Evolutionary conservation across 2,329 filamentous ascomycete species (phyloP).

Genomic region (Cladobotryum mycophilum): DNA sequence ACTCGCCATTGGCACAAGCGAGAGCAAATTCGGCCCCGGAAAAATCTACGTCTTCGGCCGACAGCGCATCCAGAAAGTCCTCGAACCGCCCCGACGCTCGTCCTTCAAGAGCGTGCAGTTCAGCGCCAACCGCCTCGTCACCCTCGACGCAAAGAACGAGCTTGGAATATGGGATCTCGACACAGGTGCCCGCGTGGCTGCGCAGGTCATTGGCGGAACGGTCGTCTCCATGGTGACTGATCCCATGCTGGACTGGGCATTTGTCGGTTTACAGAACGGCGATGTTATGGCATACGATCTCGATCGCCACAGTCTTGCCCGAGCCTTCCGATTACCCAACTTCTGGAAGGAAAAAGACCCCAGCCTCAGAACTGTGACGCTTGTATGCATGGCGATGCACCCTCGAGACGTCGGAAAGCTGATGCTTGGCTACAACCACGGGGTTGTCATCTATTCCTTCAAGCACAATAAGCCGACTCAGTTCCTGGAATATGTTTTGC

Average conservation of each 20-base stretch:
- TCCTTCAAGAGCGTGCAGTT: constrained; percentile 78
- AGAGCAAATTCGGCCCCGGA: constrained; percentile 77
- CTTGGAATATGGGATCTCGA: constrained; percentile 77
- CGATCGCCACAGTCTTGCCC: constrained; percentile 63
- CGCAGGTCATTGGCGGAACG: constrained; percentile 69
- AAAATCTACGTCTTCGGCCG: constrained; percentile 87
- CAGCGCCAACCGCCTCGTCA: constrained; percentile 77
- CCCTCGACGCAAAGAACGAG: constrained; percentile 80
- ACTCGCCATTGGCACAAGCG: constrained; percentile 82
- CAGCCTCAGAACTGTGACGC: constrained; percentile 49
- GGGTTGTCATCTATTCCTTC: constrained; percentile 87
- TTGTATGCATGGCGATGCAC: constrained; percentile 79
- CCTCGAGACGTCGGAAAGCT: constrained; percentile 88
- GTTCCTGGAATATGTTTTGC: constrained; percentile 78
- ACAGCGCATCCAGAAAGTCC: constrained; percentile 68
- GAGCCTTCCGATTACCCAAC: constrained; percentile 78
- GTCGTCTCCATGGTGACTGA: constrained; percentile 73
- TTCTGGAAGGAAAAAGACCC: constrained; percentile 74
- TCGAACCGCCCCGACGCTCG: constrained; percentile 63
- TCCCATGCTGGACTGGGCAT: constrained; percentile 87
- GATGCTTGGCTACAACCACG: constrained; percentile 83
- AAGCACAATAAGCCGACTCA: constrained; percentile 77
- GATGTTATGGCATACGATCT: constrained; percentile 91
- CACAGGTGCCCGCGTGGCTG: constrained; percentile 57
- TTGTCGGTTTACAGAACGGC: constrained; percentile 75